These are phyloP conservation scores for Lepiota venenata DNA, from an alignment of 768 basidiomycete genomes.

Conservation along the genomic window DNA sequence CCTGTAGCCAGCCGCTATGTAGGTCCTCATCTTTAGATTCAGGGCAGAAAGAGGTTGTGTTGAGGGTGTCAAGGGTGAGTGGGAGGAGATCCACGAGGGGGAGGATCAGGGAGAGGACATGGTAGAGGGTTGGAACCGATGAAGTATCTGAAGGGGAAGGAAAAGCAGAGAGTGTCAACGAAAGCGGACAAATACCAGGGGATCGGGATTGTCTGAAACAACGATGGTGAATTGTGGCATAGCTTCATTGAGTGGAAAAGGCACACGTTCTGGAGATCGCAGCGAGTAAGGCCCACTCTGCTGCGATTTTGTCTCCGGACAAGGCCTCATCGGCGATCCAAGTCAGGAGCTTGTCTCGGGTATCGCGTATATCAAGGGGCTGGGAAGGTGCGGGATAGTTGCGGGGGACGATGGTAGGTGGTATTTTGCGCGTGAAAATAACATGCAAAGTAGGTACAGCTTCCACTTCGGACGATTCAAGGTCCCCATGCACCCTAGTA, in stretches of 20 bases:
- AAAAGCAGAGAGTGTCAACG: conserved; percentile 61
- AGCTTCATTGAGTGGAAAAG: not conserved
- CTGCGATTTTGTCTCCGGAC: conserved; percentile 63
- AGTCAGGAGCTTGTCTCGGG: conserved; percentile 53
- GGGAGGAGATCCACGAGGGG: conserved; percentile 54
- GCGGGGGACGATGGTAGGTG: conserved; percentile 35
- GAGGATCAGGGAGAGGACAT: conserved; percentile 55
- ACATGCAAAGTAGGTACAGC: conserved; percentile 69
- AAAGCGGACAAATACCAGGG: conserved; percentile 64
- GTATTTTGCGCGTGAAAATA: conserved; percentile 46
- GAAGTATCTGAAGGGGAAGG: conserved; percentile 37
- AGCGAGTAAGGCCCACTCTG: conserved; percentile 72
- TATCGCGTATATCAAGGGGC: conserved; percentile 14
- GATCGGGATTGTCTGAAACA: conserved; percentile 57
- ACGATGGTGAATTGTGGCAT: conserved; percentile 1
- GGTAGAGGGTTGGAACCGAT: conserved; percentile 44
- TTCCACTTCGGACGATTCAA: conserved; percentile 32
- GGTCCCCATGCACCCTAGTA: conserved; percentile 32
- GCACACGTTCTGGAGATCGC: conserved; percentile 63
- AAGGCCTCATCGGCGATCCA: conserved; percentile 76
- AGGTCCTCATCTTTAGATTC: conserved; percentile 70
- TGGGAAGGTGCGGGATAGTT: conserved; percentile 27
- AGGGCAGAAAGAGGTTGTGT: conserved; percentile 55
- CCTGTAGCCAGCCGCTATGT: conserved; percentile 70
- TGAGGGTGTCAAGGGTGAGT: conserved; percentile 61